Conservation (phyloP, 192 early-diverging fungal species). For the Allomyces macrogynus region DNA sequence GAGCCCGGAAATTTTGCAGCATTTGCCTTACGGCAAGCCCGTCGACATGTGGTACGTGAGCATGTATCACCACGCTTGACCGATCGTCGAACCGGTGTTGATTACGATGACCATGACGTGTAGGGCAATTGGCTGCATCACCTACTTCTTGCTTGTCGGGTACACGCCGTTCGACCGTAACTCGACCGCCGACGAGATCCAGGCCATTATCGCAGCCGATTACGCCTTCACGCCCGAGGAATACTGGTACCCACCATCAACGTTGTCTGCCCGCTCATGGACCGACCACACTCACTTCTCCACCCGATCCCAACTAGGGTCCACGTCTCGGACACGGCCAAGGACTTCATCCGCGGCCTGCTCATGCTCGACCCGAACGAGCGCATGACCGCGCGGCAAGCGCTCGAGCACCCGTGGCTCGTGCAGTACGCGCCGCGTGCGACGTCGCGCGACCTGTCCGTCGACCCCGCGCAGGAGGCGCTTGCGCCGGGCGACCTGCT, state of each 20-base stretch:
- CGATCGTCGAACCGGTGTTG: neutral
- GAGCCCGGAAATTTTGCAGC: conserved; percentile 31
- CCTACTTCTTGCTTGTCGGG: conserved; percentile 54
- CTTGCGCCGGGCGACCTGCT: neutral
- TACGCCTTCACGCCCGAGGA: conserved; percentile 38
- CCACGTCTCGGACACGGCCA: conserved; percentile 16
- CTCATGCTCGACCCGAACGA: conserved; percentile 39
- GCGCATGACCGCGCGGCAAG: conserved; percentile 55
- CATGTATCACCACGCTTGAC: too few species aligned
- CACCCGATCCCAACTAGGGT: too few species aligned
- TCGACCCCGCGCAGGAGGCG: neutral
- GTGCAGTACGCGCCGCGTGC: conserved; percentile 2
- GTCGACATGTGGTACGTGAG: conserved; percentile 14
- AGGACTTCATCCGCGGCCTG: conserved; percentile 47
- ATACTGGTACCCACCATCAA: conserved; percentile 24
- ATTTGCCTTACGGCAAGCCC: conserved; percentile 41
- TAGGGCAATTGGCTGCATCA: conserved; percentile 49
- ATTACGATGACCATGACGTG: conserved; percentile 31
- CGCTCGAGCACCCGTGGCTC: conserved; percentile 61
- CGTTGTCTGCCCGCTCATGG: neutral
- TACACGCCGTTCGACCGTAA: conserved; percentile 49
- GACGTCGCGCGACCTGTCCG: neutral
- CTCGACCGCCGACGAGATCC: conserved; percentile 25
- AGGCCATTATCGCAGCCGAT: conserved; percentile 33
- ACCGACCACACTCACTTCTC: neutral